Evolutionary conservation across 257 asterid genomes (phyloP).

Genomic region (Nicotiana noctiflora): DNA sequence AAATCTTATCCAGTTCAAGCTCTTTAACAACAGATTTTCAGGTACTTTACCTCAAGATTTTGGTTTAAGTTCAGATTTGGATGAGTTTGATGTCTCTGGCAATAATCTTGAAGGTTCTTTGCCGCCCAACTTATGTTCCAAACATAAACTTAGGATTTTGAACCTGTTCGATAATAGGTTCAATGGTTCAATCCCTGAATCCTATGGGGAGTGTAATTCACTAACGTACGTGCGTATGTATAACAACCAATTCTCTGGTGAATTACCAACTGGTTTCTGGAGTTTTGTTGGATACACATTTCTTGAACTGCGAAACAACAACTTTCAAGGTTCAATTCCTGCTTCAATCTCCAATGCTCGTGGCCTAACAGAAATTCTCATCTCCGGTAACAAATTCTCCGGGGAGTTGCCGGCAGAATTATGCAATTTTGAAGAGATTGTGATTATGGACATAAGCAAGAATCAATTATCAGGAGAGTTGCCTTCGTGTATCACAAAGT

Average conservation of each 20-base stretch:
- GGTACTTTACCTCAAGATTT: slow-evolving; percentile 49
- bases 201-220: slow-evolving; percentile 58
- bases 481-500: slow-evolving; percentile 46
- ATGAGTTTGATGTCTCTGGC: slow-evolving; percentile 51
- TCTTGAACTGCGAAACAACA: slow-evolving; percentile 49
- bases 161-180: slow-evolving; percentile 45
- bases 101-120: slow-evolving; percentile 59
- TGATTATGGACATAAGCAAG: slow-evolving; percentile 38
- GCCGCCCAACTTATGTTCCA: slow-evolving; percentile 53
- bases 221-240: slow-evolving; percentile 40
- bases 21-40: slow-evolving; percentile 57
- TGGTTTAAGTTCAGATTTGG: slow-evolving; percentile 64
- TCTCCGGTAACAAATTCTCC: slow-evolving; percentile 55
- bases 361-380: slow-evolving; percentile 29
- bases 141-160: slow-evolving; percentile 33
- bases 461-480: slow-evolving; percentile 56
- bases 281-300: slow-evolving; percentile 34
- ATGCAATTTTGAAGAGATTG: slow-evolving; percentile 39
- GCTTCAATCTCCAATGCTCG: slow-evolving; percentile 40
- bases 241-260: slow-evolving; percentile 47
- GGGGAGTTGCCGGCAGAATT: slow-evolving; percentile 43
- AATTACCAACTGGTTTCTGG: slow-evolving; percentile 56
- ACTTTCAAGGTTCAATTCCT: slow-evolving; percentile 57
- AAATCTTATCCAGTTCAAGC: slow-evolving; percentile 34
- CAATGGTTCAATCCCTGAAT: slow-evolving; percentile 57